Percentiles rank a stretch among this genome's conserved stretches.
phyloP scores from a whole-genome alignment of 306 rosid genomes.

The Quercus glauca region DNA sequence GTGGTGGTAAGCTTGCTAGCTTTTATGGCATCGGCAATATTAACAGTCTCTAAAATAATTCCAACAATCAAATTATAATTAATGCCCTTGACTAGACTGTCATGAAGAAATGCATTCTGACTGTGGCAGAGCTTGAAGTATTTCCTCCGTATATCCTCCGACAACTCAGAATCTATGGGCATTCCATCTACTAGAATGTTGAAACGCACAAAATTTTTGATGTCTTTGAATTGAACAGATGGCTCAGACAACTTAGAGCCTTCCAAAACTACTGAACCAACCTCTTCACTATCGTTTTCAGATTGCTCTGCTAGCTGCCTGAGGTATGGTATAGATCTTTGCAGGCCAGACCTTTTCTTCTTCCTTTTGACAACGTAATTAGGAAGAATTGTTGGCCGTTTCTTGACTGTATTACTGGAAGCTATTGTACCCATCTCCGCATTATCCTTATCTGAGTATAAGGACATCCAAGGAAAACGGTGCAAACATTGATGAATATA shows the following conservation, averaged over 20 bases:
- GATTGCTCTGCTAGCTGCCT: conserved; percentile 33
- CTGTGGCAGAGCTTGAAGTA: conserved; percentile 73
- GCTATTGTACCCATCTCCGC: conserved; percentile 16
- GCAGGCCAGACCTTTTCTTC: conserved; percentile 36
- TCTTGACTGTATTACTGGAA: conserved; percentile 38
- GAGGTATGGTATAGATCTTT: conserved; percentile 24
- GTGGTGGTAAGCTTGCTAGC: conserved; percentile 46
- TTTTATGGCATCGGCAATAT: conserved; percentile 56
- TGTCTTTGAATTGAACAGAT: conserved; percentile 44
- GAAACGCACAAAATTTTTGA: conserved; percentile 53
- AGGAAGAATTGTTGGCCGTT: conserved; percentile 32
- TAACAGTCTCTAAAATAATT: conserved; percentile 50
- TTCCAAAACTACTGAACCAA: conserved; percentile 55
- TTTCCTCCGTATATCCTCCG: conserved; percentile 46
- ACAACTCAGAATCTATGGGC: conserved; percentile 52
- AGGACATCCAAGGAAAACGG: conserved; percentile 19
- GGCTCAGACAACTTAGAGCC: conserved; percentile 19
- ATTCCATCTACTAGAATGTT: conserved; percentile 50
- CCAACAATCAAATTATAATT: conserved; percentile 47
- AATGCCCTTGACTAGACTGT: conserved; percentile 48
- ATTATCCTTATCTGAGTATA: conserved; percentile 39
- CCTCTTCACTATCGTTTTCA: conserved; percentile 61
- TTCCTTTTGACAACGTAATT: conserved; percentile 37
- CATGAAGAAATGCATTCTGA: conserved; percentile 76
- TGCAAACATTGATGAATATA: too few relatives aligned